Evolutionary conservation across 495 filamentous ascomycete species (phyloP), one percentile per base, ranked within the genome.

Genomic region (Penicillium cataractarum): DNA sequence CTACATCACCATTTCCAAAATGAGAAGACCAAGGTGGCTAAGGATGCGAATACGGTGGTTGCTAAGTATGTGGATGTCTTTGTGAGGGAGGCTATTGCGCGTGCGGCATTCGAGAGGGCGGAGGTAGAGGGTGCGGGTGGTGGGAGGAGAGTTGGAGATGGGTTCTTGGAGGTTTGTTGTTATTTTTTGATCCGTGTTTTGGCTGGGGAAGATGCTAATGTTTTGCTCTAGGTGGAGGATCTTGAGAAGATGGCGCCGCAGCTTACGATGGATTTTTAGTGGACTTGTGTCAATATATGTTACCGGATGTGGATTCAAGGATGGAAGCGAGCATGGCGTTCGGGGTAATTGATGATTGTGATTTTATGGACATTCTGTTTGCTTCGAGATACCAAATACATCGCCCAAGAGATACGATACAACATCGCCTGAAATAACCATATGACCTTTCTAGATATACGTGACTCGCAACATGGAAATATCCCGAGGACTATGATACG

Each of bases 51-150:
- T 71, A 79, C 76, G 15, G 86, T 92, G 7, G 84, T 95, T 32
- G 91, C 85, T 4, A 92, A 89, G 77, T 98, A 98, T 70, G 84
- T 97, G 71, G 92, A 96, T 78, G 87, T 90, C 13, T 99, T 97
- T 81, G 91, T 97, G 59, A 82, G 90, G 64, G 95, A 99, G 78
- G 92, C 93, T 31, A 86, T 99, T 68, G 92, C 92, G 29, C 72
- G 95, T 73, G 89, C 91, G 40, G 88, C 87, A 8, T 86, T 83
- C 61, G 90, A 91, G 80, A 86, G 86, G 70, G 77, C 77, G 46
- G 82, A 84, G 63, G 78, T 68, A 8, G 70, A 65, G 32, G 71
- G 63, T 32, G 65, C 63, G 35, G 71, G 68, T 3, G 76, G 69
- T 10, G 73, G 71, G 26, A 69, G 62, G 19, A 58, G 60, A 6